Percentiles rank a stretch among this genome's conserved stretches.
These are phyloP conservation scores for Lojkania enalia DNA, from an alignment of 2,329 filamentous ascomycete species.

Conservation along the genomic window DNA sequence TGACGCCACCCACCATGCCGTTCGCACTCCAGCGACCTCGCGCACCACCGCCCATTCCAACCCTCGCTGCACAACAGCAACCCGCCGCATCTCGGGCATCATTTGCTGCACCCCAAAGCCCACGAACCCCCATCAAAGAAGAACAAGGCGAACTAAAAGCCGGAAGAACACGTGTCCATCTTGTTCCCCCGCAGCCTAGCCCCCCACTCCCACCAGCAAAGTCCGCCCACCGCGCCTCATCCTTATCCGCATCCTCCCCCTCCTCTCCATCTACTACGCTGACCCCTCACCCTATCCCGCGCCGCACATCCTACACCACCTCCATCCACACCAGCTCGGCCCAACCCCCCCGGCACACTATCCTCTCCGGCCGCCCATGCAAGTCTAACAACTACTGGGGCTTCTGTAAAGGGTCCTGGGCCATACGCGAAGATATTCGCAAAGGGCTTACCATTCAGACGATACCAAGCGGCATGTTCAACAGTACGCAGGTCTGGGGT, in stretches of 20 bases:
- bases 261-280: not conserved
- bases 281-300: not conserved
- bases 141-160: constrained; percentile 1
- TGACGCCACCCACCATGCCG: not conserved
- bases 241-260: too few relatives aligned
- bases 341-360: constrained; percentile 19
- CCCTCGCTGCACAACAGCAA: not conserved
- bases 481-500: constrained; percentile 37
- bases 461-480: constrained; percentile 42
- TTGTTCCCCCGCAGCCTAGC: constrained; percentile 14
- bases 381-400: constrained; percentile 48
- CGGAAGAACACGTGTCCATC: constrained; percentile 7
- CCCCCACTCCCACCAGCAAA: constrained; percentile 12
- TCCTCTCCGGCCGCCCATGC: constrained; percentile 42
- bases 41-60: not conserved
- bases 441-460: constrained; percentile 37
- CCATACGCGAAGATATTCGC: constrained; percentile 35
- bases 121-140: constrained; percentile 11
- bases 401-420: constrained; percentile 48
- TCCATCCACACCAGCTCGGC: constrained; percentile 9
- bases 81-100: constrained; percentile 1
- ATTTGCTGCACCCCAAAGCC: constrained; percentile 4
- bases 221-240: too few relatives aligned
- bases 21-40: not conserved
- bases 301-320: not conserved